A percentile compares a stretch with the other conserved stretches of the same genome.
Evolutionary conservation across 129 eudicot genomes (phyloP).

Genomic region (Daucus carota): DNA sequence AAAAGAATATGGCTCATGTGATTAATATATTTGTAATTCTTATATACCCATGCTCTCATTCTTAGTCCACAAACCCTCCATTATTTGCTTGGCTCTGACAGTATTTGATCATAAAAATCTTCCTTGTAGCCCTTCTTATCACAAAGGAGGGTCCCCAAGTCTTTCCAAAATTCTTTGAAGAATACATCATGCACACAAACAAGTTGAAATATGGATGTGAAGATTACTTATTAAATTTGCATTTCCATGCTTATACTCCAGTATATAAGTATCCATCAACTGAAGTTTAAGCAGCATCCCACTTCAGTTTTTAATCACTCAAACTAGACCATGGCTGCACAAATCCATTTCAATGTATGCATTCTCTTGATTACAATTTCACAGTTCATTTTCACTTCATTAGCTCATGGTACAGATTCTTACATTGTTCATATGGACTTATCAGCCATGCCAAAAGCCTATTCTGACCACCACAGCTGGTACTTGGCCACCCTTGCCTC

Average conservation of each 20-base stretch:
- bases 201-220: conserved; percentile 17
- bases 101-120: conserved; percentile 3
- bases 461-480: conserved; percentile 65
- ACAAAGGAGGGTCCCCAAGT: conserved; percentile 5
- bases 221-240: conserved; percentile 5
- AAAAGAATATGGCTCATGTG: not conserved
- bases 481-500: conserved; percentile 55
- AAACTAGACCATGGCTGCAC: conserved; percentile 26
- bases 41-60: not conserved
- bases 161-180: not conserved
- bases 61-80: conserved; percentile 2
- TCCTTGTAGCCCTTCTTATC: too few relatives aligned
- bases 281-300: conserved; percentile 16
- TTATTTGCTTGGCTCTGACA: not conserved
- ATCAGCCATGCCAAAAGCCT: conserved; percentile 63
- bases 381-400: conserved; percentile 2
- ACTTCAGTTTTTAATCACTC: conserved; percentile 12
- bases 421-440: conserved; percentile 76
- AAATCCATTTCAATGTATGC: conserved; percentile 23
- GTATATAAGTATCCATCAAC: conserved; percentile 20
- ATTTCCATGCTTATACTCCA: conserved; percentile 20
- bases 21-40: not conserved
- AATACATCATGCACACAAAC: conserved; percentile 2
- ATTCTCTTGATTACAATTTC: conserved; percentile 21
- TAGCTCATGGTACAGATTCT: conserved; percentile 29